These are phyloP conservation scores for Ceriops zippeliana DNA, from an alignment of 345 rosid genomes.

Conservation along the genomic window DNA sequence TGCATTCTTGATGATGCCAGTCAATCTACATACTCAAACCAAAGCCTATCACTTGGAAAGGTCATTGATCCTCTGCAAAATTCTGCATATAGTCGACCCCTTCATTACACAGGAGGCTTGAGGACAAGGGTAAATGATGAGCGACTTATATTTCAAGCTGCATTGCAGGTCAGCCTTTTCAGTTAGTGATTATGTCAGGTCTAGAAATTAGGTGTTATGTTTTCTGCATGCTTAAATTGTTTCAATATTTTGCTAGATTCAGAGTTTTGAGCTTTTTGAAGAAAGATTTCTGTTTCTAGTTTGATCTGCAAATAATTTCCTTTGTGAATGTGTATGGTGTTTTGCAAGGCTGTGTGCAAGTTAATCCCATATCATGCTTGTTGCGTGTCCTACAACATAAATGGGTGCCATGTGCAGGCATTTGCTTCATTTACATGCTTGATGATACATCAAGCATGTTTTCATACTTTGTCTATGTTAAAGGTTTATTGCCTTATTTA, in stretches of 20 bases:
- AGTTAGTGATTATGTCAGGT: background rate
- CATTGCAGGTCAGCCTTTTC: conserved; percentile 65
- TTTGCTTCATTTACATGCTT: too few species aligned
- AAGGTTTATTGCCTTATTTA: background rate
- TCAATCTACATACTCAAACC: conserved; percentile 45
- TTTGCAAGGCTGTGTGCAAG: background rate
- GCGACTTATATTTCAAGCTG: conserved; percentile 51
- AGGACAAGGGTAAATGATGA: conserved; percentile 51
- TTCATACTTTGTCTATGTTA: background rate
- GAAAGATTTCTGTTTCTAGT: background rate
- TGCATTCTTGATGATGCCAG: conserved; percentile 74
- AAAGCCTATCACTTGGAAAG: conserved; percentile 26
- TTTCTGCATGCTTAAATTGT: background rate
- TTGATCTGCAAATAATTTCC: background rate
- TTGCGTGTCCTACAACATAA: background rate
- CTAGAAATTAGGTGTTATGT: background rate
- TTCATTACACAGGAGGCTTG: conserved; percentile 31
- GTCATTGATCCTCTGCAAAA: conserved; percentile 26
- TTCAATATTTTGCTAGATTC: background rate
- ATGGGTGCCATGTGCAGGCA: too few species aligned
- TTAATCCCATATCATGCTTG: background rate
- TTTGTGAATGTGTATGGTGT: background rate
- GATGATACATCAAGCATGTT: background rate
- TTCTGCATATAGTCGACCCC: conserved; percentile 25
- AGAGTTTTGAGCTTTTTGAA: background rate